Evolutionary conservation across 345 rosid species (phyloP).

Genomic region (Cardamine resedifolia): DNA sequence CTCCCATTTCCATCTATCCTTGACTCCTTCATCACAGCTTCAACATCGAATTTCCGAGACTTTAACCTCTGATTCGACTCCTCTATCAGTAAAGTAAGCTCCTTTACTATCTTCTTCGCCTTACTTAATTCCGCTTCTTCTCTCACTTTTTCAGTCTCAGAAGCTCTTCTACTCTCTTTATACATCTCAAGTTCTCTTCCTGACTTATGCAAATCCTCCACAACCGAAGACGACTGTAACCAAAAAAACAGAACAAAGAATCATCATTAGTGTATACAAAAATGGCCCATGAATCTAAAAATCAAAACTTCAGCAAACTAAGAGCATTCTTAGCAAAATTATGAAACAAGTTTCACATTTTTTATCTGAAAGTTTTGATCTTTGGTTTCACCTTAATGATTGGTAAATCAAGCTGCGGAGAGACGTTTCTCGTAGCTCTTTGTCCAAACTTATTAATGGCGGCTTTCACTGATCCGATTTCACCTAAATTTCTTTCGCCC

Average conservation of each 20-base stretch:
- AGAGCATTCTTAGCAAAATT: background rate
- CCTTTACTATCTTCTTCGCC: conserved; percentile 46
- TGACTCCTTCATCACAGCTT: conserved; percentile 35
- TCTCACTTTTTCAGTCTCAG: conserved; percentile 45
- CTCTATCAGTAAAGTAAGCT: conserved; percentile 50
- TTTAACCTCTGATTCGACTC: conserved; percentile 43
- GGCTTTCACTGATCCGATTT: conserved; percentile 64
- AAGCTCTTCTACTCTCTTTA: conserved; percentile 51
- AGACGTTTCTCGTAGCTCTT: conserved; percentile 42
- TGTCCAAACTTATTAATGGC: conserved; percentile 52
- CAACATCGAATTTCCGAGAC: conserved; percentile 32
- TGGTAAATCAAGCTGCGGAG: conserved; percentile 45
- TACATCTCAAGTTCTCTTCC: conserved; percentile 48
- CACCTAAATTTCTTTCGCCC: conserved; percentile 45
- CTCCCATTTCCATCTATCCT: conserved; percentile 17
- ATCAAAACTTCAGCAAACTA: conserved; percentile 13
- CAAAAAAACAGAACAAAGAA: background rate
- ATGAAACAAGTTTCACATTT: background rate
- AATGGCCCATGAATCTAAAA: background rate
- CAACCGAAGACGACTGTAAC: conserved; percentile 49
- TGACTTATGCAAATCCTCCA: conserved; percentile 60
- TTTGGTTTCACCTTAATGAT: conserved; percentile 45
- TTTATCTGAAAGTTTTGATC: background rate
- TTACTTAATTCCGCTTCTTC: conserved; percentile 59
- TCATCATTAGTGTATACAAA: background rate